A percentile compares a stretch with the other conserved stretches of the same genome.
Conservation (phyloP, 805 yeast species). For the Osmozyma mogii region DNA sequence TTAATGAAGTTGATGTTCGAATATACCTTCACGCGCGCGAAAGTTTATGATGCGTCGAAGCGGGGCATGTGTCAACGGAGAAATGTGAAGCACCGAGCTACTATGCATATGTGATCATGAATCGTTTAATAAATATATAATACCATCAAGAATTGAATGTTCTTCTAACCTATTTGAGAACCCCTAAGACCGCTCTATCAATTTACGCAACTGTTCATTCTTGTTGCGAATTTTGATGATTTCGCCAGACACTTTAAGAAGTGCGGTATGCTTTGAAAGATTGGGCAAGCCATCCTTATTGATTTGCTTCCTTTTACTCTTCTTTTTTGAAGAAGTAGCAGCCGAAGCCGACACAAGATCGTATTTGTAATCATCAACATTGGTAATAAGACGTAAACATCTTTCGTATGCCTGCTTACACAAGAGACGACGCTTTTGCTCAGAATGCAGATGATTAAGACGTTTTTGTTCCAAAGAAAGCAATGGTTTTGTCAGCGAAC, state of each 20-base stretch:
- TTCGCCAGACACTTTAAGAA: constrained; percentile 32
- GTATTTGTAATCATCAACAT: constrained; percentile 31
- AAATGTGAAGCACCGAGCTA: no score
- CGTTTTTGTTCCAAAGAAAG: constrained; percentile 33
- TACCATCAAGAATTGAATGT: neutral
- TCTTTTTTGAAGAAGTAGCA: constrained; percentile 13
- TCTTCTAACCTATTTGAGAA: neutral
- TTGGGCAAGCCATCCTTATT: constrained; percentile 39
- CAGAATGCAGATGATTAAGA: constrained; percentile 34
- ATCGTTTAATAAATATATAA: neutral
- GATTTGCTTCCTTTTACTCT: constrained; percentile 30
- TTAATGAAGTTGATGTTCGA: no score
- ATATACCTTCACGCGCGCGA: no score
- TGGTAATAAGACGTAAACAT: constrained; percentile 31
- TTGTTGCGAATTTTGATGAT: constrained; percentile 25
- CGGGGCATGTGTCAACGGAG: no score
- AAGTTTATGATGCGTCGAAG: no score
- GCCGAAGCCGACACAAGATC: constrained; percentile 18
- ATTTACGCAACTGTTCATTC: constrained; percentile 25
- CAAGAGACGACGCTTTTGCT: constrained; percentile 36
- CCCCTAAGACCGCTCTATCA: constrained; percentile 8
- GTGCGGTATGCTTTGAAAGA: constrained; percentile 36
- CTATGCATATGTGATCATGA: no score
- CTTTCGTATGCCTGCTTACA: constrained; percentile 39
- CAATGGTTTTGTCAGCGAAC: constrained; percentile 30